phyloP scores from a whole-genome alignment of 768 basidiomycete genomes.

The Lactarius akahatsu region DNA sequence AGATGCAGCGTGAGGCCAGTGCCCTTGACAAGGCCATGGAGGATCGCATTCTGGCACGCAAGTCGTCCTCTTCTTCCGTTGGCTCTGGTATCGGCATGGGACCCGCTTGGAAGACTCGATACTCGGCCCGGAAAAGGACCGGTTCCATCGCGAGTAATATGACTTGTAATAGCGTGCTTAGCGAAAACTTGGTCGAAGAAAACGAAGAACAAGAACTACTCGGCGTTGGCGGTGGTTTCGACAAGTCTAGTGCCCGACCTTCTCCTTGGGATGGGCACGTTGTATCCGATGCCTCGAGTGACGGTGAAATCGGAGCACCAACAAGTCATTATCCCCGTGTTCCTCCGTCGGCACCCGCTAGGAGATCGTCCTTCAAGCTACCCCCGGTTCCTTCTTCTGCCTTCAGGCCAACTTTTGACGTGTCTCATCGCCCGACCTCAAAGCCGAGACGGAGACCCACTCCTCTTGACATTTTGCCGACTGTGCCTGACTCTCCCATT shows the following conservation, averaged over 20 bases:
- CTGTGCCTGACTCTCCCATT: constrained; percentile 73
- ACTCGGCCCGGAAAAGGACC: constrained; percentile 64
- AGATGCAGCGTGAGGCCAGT: constrained; percentile 74
- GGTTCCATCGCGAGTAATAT: constrained; percentile 72
- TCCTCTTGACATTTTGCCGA: constrained; percentile 60
- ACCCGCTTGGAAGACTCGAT: constrained; percentile 61
- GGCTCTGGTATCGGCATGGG: constrained; percentile 68
- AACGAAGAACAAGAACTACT: constrained; percentile 76
- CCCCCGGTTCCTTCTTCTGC: constrained; percentile 47
- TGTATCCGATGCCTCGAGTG: constrained; percentile 34
- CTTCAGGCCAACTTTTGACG: constrained; percentile 50
- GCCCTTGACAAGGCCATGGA: constrained; percentile 88
- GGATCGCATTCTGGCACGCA: constrained; percentile 73
- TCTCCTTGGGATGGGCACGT: constrained; percentile 37
- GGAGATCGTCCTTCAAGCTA: constrained; percentile 28
- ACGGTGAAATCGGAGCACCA: constrained; percentile 26
- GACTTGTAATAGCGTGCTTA: constrained; percentile 67
- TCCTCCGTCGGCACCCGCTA: constrained; percentile 24
- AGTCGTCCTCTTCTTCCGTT: constrained; percentile 64
- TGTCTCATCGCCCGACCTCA: constrained; percentile 34
- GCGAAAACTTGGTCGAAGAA: constrained; percentile 79
- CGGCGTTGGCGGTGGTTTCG: constrained; percentile 66
- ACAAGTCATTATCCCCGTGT: constrained; percentile 9
- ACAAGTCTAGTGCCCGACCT: constrained; percentile 37
- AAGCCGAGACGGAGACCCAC: constrained; percentile 62